phyloP scores from a whole-genome alignment of 345 rosid species.

The Geranium brycei region DNA sequence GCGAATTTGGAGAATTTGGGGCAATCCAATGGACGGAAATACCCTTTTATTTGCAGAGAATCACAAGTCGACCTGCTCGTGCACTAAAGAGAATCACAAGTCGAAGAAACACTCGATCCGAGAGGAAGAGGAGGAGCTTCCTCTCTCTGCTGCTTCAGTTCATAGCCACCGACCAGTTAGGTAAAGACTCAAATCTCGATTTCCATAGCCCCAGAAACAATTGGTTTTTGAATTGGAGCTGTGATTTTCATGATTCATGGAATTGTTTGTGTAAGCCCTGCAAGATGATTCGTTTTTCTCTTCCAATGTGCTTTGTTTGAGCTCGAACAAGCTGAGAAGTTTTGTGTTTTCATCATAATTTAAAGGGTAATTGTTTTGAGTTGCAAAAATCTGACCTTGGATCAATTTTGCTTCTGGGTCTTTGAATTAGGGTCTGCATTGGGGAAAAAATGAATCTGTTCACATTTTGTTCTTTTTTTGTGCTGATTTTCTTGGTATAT shows the following conservation, averaged over 20 bases:
- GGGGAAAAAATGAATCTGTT: not conserved
- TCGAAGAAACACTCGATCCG: not conserved
- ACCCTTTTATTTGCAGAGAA: not conserved
- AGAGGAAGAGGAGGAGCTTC: not conserved
- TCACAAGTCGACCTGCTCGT: not conserved
- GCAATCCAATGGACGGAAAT: not conserved
- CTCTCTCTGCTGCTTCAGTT: not conserved
- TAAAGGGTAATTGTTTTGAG: not conserved
- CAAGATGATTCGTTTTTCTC: not conserved
- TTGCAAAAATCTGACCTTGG: no score
- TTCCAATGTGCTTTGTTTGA: not conserved
- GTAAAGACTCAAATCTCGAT: not conserved
- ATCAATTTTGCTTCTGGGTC: not conserved
- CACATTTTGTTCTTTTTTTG: not conserved
- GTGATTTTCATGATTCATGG: not conserved
- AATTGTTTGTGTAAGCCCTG: not conserved
- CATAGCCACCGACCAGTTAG: not conserved
- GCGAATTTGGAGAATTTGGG: no score
- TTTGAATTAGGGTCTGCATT: not conserved
- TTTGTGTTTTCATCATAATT: not conserved
- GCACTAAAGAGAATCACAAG: no score
- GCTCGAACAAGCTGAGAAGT: not conserved
- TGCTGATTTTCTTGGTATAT: no score
- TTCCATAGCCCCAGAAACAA: not conserved
- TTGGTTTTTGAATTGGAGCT: not conserved